phyloP scores from a whole-genome alignment of 192 early-diverging fungal species.

The Linderina pennispora region DNA sequence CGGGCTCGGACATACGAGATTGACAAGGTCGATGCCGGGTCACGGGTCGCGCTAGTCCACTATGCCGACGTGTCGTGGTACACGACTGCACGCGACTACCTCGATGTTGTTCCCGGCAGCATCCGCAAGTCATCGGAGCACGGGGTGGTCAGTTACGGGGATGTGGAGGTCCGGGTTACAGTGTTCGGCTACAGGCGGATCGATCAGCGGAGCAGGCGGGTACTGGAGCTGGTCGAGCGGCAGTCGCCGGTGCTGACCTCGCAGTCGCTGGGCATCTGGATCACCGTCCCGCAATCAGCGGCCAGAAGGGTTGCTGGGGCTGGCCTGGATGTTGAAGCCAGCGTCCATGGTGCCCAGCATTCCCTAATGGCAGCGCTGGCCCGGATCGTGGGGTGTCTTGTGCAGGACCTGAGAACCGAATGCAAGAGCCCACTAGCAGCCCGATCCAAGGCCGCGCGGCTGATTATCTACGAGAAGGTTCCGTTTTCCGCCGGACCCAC shows the following conservation, averaged over 20 bases:
- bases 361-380: conserved; percentile 5
- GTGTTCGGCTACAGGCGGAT: conserved; percentile 36
- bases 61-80: conserved; percentile 22
- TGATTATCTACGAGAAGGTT: conserved; percentile 15
- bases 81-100: conserved; percentile 5
- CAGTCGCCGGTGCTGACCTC: conserved; percentile 2
- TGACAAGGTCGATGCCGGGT: conserved; percentile 10
- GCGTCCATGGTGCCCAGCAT: conserved; percentile 32
- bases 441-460: conserved; percentile 5
- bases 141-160: conserved; percentile 3
- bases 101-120: neutral
- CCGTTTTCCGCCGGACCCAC: neutral
- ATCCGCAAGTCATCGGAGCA: neutral
- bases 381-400: neutral
- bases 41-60: conserved; percentile 12
- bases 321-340: conserved; percentile 8
- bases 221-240: conserved; percentile 18
- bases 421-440: conserved; percentile 16
- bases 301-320: too few species aligned
- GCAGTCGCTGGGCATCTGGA: conserved; percentile 16
- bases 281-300: conserved; percentile 13
- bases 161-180: conserved; percentile 3
- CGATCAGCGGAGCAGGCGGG: conserved; percentile 10
- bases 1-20: conserved; percentile 23
- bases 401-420: conserved; percentile 7